A percentile compares a stretch with the other conserved stretches of the same genome.
phyloP scores from a whole-genome alignment of 306 rosid species.

The Malus fusca region DNA sequence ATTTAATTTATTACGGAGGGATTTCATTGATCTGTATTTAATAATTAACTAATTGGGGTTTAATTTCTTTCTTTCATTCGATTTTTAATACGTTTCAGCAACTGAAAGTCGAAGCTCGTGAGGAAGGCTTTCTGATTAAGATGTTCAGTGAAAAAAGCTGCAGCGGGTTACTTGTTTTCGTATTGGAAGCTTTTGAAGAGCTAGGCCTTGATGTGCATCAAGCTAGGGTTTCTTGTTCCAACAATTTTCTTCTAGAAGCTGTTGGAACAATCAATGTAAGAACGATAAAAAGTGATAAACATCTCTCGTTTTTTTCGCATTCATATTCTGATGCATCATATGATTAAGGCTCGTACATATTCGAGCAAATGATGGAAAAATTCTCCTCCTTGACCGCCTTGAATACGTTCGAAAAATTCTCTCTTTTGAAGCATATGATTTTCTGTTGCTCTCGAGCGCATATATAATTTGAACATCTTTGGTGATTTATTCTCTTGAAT shows the following conservation, averaged over 20 bases:
- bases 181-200: conserved; percentile 59
- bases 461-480: background rate
- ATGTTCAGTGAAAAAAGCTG: conserved; percentile 37
- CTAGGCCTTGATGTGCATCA: conserved; percentile 56
- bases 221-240: conserved; percentile 65
- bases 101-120: conserved; percentile 37
- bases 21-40: background rate
- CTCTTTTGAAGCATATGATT: background rate
- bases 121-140: conserved; percentile 39
- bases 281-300: background rate
- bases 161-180: conserved; percentile 46
- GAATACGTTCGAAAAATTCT: background rate
- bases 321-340: background rate
- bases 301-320: background rate
- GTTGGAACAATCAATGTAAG: conserved; percentile 14
- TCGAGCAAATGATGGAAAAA: background rate
- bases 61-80: background rate
- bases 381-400: background rate
- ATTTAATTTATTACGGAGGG: background rate
- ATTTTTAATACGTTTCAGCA: background rate
- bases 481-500: background rate
- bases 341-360: background rate
- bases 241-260: conserved; percentile 45
- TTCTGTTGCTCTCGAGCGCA: background rate
- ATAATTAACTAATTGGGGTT: background rate